These are phyloP conservation scores for Middelhovenomyces tepae DNA, from an alignment of 805 yeast genomes.

Conservation along the genomic window DNA sequence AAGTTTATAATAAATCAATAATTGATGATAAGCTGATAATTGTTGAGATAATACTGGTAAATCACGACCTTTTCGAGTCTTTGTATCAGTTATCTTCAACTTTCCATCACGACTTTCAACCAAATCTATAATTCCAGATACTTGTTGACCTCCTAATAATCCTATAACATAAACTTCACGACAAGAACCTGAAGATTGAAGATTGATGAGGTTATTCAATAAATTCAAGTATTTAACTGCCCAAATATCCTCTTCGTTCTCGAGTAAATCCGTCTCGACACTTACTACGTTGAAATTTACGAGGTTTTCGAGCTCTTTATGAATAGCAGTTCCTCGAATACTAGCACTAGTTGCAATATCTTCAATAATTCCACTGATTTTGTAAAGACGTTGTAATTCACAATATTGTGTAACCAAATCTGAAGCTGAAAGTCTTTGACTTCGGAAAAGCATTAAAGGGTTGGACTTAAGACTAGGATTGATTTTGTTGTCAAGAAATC, in stretches of 20 bases:
- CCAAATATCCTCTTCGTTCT: constrained; percentile 11
- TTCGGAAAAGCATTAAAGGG: constrained; percentile 11
- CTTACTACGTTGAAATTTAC: constrained; percentile 4
- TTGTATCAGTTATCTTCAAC: constrained; percentile 22
- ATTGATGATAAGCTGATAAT: constrained; percentile 27
- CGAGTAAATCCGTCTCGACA: constrained; percentile 3
- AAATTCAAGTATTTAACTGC: no score
- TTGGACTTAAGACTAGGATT: no score
- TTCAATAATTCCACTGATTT: constrained; percentile 3
- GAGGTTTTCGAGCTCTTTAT: constrained; percentile 13
- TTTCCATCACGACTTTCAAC: no score
- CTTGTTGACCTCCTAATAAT: no score
- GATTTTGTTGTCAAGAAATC: no score
- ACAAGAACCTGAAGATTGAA: constrained; percentile 4
- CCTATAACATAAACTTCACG: constrained; percentile 27
- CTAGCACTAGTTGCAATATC: constrained; percentile 14
- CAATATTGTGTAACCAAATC: constrained; percentile 19
- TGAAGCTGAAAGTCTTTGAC: constrained; percentile 15
- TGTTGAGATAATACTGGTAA: constrained; percentile 16
- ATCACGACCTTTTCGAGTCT: constrained; percentile 15
- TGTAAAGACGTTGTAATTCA: constrained; percentile 18
- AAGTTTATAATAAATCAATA: constrained; percentile 22
- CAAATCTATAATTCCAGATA: no score
- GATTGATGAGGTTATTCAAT: constrained; percentile 12
- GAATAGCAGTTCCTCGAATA: constrained; percentile 16